phyloP scores from a whole-genome alignment of 1,139 yeast species.

The Blastobotrys indianensis region DNA sequence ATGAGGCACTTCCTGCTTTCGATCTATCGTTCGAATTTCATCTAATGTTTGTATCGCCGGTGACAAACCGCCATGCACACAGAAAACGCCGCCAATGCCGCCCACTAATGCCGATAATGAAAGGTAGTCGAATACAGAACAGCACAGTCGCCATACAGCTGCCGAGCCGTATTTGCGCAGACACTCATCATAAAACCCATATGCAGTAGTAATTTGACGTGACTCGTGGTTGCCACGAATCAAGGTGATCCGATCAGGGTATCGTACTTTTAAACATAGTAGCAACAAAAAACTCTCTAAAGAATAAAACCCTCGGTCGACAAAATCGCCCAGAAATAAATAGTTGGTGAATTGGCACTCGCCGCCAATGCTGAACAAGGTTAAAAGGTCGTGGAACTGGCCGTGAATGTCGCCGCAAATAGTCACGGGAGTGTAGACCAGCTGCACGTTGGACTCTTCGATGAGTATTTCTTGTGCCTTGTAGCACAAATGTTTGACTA shows the following conservation, averaged over 20 bases:
- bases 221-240: conserved; percentile 96
- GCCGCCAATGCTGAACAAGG: conserved; percentile 79
- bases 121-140: conserved; percentile 81
- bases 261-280: conserved; percentile 78
- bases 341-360: conserved; percentile 75
- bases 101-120: conserved; percentile 89
- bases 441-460: conserved; percentile 87
- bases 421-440: conserved; percentile 93
- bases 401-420: conserved; percentile 98
- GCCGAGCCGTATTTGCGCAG: conserved; percentile 91
- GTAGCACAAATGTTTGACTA: conserved; percentile 73
- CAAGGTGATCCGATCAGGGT: conserved; percentile 90
- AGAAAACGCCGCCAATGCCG: conserved; percentile 70
- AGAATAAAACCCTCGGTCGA: conserved; percentile 95
- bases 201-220: conserved; percentile 94
- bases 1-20: conserved; percentile 95
- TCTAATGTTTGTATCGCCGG: conserved; percentile 83
- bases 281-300: conserved; percentile 74
- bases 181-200: conserved; percentile 96
- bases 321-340: conserved; percentile 72
- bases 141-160: conserved; percentile 78
- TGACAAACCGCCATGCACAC: conserved; percentile 94
- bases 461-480: conserved; percentile 87
- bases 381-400: conserved; percentile 85
- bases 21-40: conserved; percentile 75